Percentiles rank a stretch among this genome's conserved stretches.
These are phyloP conservation scores for Castanea sativa DNA, from an alignment of 306 rosid genomes.

Conservation along the genomic window DNA sequence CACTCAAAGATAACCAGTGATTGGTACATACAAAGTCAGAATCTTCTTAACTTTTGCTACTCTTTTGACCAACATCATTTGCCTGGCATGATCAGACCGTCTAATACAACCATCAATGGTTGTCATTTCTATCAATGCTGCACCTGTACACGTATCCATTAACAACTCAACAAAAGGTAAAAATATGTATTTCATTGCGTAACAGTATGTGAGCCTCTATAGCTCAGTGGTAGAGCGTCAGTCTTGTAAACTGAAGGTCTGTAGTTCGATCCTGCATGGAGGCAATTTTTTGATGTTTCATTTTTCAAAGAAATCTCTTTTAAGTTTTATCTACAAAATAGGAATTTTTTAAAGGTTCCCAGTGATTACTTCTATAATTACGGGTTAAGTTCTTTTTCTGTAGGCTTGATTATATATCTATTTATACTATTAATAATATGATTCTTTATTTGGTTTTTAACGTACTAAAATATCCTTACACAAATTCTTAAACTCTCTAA, in stretches of 20 bases:
- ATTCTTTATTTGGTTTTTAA: no score
- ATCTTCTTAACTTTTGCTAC: background rate
- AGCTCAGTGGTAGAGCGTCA: conserved; percentile 14
- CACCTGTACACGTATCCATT: no score
- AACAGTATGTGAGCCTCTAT: background rate
- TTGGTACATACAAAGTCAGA: background rate
- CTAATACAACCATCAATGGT: background rate
- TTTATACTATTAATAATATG: no score
- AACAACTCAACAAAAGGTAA: no score
- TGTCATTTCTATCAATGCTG: background rate
- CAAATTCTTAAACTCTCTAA: no score
- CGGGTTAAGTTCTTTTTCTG: no score
- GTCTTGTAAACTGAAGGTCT: background rate
- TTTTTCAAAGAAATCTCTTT: background rate
- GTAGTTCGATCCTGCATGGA: conserved; percentile 11
- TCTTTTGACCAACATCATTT: background rate
- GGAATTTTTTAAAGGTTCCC: no score
- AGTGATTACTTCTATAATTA: no score
- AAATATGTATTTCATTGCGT: background rate
- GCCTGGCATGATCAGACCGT: background rate
- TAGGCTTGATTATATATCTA: no score
- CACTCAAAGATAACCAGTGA: background rate
- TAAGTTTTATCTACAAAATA: background rate
- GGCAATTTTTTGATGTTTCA: background rate
- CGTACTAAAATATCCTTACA: no score